Conservation (phyloP, 208 protist genomes). For the Plasmodiophora brassicae region DNA sequence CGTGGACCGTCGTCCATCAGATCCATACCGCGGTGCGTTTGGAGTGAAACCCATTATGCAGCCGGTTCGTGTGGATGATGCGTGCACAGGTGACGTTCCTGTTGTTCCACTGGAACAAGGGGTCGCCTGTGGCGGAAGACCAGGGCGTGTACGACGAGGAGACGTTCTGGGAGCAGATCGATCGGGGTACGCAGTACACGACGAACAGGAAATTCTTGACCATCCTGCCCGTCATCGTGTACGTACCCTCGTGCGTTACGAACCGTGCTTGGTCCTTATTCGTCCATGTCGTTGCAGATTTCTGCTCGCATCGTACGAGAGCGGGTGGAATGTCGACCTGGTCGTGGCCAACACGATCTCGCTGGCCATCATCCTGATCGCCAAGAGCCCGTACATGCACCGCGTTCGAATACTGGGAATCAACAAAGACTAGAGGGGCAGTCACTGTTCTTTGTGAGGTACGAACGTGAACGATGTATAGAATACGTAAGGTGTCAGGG, state of each 20-base stretch:
- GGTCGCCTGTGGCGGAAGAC: conserved; percentile 28
- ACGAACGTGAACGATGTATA: too few species aligned
- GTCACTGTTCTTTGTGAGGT: too few species aligned
- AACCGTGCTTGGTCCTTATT: neutral
- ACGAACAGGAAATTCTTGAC: conserved; percentile 38
- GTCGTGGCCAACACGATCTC: conserved; percentile 14
- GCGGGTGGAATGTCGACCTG: conserved; percentile 34
- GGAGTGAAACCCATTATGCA: neutral
- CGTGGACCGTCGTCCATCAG: conserved; percentile 23
- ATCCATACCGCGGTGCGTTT: neutral
- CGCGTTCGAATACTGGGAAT: conserved; percentile 43
- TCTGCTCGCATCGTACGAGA: conserved; percentile 6
- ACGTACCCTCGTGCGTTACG: neutral
- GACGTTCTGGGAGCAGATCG: conserved; percentile 46
- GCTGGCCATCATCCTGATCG: neutral
- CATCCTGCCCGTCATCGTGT: conserved; percentile 16
- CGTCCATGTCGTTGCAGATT: neutral
- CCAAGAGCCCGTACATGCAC: conserved; percentile 45
- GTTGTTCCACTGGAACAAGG: conserved; percentile 45
- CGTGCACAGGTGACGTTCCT: conserved; percentile 21
- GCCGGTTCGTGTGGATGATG: neutral
- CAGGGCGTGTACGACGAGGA: conserved; percentile 8
- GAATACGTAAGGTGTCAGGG: too few species aligned
- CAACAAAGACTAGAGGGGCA: conserved; percentile 29
- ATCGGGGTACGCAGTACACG: conserved; percentile 36